Evolutionary conservation across 257 asterid genomes (phyloP), one percentile per base, ranked within the genome.

Genomic region (Haberlea rhodopensis): DNA sequence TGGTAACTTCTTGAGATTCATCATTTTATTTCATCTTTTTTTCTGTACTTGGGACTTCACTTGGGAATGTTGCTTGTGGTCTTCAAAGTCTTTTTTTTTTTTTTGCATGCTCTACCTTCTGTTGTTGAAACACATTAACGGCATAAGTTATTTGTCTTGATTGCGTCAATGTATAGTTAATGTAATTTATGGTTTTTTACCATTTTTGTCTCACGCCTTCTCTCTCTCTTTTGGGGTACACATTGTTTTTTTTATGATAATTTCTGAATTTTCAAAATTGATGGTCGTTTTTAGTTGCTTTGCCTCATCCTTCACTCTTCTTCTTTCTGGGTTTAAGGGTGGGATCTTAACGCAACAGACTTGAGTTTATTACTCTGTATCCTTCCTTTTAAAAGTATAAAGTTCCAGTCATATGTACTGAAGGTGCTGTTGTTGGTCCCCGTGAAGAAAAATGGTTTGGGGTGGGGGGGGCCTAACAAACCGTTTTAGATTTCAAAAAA

Each of bases 1-100:
- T 62, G 96, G 98, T 92, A 91, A 13, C 32, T 55, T 69, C 68
- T 65, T 29, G 31, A 60, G 31, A 59, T 59, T 66, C 46, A 25
- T 55, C 53, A 68, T 32, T 52, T 16, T 31, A 1, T 57, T 46
- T 34, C 60, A 27, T 34, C 13, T 61, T 26, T 60, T 62, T 46
- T 16, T 22, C 34, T 24, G 31, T 8, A 61, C n/a, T 5, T 49
- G 19, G 54, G 49, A 37, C 37, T 60, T 49, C 20, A 13, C 8
- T 26, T 23, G 62, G 48, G 62, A 53, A 23, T 34, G 26, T 15
- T 60, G 65, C 73, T 53, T 31, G 21, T 53, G 43, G 31, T 11
- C 22, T 37, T 62, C 32, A 6, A 63, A 71, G 19, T 49, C 5
- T 52, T 11, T 32, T 27, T 69, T 54, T 52, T 55, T 37, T 19